Percentiles rank a stretch among this genome's conserved stretches.
Conservation (phyloP, 176 grass and related monocot species). For the Metroxylon sagu region DNA sequence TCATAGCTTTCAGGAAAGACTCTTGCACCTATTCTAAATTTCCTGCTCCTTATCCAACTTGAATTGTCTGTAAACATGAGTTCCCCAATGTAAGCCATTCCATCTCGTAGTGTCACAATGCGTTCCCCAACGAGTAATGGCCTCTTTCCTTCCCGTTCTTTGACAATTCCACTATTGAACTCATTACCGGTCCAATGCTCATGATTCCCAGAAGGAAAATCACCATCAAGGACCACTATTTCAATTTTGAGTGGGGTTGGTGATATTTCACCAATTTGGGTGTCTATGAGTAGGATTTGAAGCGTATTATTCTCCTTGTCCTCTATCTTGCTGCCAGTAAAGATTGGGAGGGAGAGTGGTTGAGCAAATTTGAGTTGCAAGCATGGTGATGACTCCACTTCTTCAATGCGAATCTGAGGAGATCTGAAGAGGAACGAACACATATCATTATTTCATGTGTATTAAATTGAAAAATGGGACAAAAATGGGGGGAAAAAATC, state of each 20-base stretch:
- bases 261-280: not conserved
- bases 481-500: too few species aligned
- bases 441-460: too few species aligned
- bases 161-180: slow-evolving; percentile 29
- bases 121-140: slow-evolving; percentile 40
- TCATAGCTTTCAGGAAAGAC: not conserved
- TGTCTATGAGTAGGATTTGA: slow-evolving; percentile 23
- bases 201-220: slow-evolving; percentile 26
- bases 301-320: slow-evolving; percentile 3
- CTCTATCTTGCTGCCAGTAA: slow-evolving; percentile 30
- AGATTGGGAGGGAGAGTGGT: slow-evolving; percentile 25
- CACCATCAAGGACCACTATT: slow-evolving; percentile 57
- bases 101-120: slow-evolving; percentile 13
- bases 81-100: slow-evolving; percentile 29
- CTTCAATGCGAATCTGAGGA: slow-evolving; percentile 2
- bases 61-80: slow-evolving; percentile 69
- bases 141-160: slow-evolving; percentile 38
- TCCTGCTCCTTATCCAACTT: slow-evolving; percentile 49
- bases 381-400: not conserved
- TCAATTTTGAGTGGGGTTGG: slow-evolving; percentile 25
- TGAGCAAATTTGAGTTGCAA: slow-evolving; percentile 32
- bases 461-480: too few species aligned
- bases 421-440: slow-evolving; percentile 9
- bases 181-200: slow-evolving; percentile 36
- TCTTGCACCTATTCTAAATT: slow-evolving; percentile 50